Base-by-base conservation (phyloP, 2,329 filamentous ascomycete genomes). In the Phialophora macrospora region DNA sequence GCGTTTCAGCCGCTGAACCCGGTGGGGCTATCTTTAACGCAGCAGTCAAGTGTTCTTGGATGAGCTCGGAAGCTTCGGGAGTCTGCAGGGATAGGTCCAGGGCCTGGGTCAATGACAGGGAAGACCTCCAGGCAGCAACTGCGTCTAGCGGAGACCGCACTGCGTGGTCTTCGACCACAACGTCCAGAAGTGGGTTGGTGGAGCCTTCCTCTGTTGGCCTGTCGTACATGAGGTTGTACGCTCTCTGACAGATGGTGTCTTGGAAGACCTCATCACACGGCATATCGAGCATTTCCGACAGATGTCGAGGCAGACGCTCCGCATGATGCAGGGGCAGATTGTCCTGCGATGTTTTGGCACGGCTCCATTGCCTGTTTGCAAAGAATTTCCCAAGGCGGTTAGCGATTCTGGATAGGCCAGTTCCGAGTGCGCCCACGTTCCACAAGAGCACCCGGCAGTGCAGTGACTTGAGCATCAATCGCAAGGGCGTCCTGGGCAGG, bases 221-320 rank as follows among this genome's bases (percentile, higher is more conserved):
- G 77, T 97, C 95, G 86, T 93, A 97, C 2, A 93, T 92, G 17
- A 97, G 83, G 75, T 96, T 97, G 76, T 94, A 91, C 1, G 92
- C 92, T 62, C 93, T 88, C 77, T 96, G 92, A 46, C 94, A 85
- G 67, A 97, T 89, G 52, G 85, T 84, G 60, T 90, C 85, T 68
- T 88, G 88, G 70, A 98, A 84, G 8, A 97, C 91, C 24, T 92
- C 87, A 60, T 96, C 91, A 70, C 90, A 93, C 30, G 94, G 89
- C 67, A 90, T 86, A 69, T 93, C 87, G 3, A 97, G 84, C 1
- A 98, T 83, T 7, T 86, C 82, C 2, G 88, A 87, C 6, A 97
- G 83, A 75, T 97, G 90, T 12, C 88, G 87, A 0, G 93, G 91
- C 2, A 97, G 83, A 17, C 85, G 81, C 56, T 93, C 90, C 1